phyloP scores from a whole-genome alignment of 257 asterid species.

The Perilla frutescens region DNA sequence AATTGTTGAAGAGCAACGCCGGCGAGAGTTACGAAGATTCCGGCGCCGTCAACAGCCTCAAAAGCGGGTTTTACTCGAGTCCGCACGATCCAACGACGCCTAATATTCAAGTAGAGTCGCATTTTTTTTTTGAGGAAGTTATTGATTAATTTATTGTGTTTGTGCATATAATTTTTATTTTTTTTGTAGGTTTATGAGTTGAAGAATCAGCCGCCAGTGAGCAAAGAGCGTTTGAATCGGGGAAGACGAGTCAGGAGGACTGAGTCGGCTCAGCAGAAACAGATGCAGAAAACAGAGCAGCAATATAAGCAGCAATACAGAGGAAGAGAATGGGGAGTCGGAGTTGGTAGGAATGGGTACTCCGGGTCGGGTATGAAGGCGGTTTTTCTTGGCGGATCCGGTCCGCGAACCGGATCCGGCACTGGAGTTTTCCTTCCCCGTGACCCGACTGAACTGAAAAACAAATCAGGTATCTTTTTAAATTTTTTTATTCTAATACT shows the following conservation, averaged over 20 bases:
- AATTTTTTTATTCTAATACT: no score
- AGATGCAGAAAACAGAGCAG: constrained; percentile 39
- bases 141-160: not conserved
- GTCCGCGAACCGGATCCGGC: constrained; percentile 55
- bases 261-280: constrained; percentile 50
- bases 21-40: not conserved
- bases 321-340: constrained; percentile 39
- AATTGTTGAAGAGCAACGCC: constrained; percentile 5
- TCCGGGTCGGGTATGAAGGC: constrained; percentile 86
- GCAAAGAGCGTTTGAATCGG: constrained; percentile 33
- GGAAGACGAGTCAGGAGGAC: constrained; percentile 43
- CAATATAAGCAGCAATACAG: constrained; percentile 33
- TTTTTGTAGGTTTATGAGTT: constrained; percentile 44
- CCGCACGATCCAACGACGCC: constrained; percentile 25
- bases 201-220: constrained; percentile 52
- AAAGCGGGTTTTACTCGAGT: constrained; percentile 16
- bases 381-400: constrained; percentile 69
- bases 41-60: not conserved
- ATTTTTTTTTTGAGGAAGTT: not conserved
- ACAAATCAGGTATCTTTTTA: constrained; percentile 57
- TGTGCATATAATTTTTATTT: not conserved
- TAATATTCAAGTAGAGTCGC: constrained; percentile 30
- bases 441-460: constrained; percentile 45
- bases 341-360: constrained; percentile 29
- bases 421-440: constrained; percentile 89